phyloP scores from a whole-genome alignment of 2,329 filamentous ascomycete species.

The Dissoconium aciculare region DNA sequence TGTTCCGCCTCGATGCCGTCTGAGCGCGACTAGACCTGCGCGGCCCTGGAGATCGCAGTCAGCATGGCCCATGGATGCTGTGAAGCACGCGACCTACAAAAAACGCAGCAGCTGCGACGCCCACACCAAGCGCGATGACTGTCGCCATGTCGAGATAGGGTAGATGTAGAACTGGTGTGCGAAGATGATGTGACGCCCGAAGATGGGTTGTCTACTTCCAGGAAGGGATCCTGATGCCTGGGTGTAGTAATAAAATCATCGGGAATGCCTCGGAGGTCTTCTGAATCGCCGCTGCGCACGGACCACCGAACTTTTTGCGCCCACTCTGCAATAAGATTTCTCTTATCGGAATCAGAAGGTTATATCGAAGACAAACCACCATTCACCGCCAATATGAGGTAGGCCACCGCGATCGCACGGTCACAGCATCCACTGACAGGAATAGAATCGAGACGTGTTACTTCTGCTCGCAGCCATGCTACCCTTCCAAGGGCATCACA shows the following conservation, averaged over 20 bases:
- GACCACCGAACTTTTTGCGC: neutral
- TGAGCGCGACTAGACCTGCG: conserved; percentile 77
- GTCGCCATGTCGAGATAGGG: conserved; percentile 47
- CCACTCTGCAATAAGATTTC: neutral
- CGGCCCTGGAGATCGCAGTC: conserved; percentile 53
- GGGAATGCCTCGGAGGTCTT: neutral
- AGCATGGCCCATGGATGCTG: conserved; percentile 8
- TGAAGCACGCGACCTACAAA: too few species aligned
- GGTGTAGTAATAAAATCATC: too few species aligned
- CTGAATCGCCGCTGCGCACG: neutral
- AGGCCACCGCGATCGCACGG: too few species aligned
- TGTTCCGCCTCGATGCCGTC: conserved; percentile 59
- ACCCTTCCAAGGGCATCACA: conserved; percentile 50
- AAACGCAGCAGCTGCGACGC: conserved; percentile 44
- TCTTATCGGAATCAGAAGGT: neutral
- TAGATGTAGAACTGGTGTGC: neutral
- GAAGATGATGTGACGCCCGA: conserved; percentile 2
- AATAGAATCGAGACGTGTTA: conserved; percentile 50
- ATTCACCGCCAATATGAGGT: too few species aligned
- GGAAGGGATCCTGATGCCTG: too few species aligned
- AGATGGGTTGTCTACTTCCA: too few species aligned
- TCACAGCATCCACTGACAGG: neutral
- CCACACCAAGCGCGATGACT: conserved; percentile 42
- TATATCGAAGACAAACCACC: too few species aligned
- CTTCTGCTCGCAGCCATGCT: conserved; percentile 55